These are phyloP conservation scores for Mangifera indica DNA, from an alignment of 345 rosid species.

Conservation along the genomic window DNA sequence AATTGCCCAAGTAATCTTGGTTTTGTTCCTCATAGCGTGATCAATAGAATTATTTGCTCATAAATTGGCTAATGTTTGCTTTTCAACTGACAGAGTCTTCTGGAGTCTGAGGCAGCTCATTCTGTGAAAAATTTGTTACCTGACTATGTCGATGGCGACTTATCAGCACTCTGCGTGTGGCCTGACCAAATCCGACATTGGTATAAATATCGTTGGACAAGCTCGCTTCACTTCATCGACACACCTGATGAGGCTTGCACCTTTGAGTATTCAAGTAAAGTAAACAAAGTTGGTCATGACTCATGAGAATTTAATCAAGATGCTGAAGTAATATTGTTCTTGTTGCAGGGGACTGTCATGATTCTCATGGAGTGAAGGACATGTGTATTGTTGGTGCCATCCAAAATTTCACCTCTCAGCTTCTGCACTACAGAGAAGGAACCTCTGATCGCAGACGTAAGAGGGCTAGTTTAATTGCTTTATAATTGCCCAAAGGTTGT, in stretches of 20 bases:
- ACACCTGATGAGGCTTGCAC: conserved; percentile 64
- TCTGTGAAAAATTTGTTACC: conserved; percentile 59
- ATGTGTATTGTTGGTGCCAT: conserved; percentile 90
- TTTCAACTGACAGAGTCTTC: conserved; percentile 44
- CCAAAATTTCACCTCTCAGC: conserved; percentile 88
- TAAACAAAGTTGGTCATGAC: not conserved
- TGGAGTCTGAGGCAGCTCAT: conserved; percentile 70
- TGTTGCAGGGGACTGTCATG: conserved; percentile 83
- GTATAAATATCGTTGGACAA: conserved; percentile 69
- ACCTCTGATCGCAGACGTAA: conserved; percentile 83
- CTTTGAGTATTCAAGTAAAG: conserved; percentile 51
- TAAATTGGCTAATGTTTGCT: not conserved
- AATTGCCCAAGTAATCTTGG: conserved; percentile 71
- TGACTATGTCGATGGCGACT: conserved; percentile 44
- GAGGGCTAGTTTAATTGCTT: not conserved
- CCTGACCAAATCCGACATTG: conserved; percentile 81
- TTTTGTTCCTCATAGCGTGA: too few relatives aligned
- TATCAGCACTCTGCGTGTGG: conserved; percentile 66
- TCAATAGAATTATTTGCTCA: not conserved
- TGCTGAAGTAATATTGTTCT: not conserved
- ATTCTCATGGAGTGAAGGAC: conserved; percentile 48
- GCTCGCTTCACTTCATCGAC: conserved; percentile 77
- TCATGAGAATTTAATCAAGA: not conserved
- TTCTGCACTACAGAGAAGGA: conserved; percentile 75
- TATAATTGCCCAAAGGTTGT: not conserved